Evolutionary conservation across 495 filamentous ascomycete genomes (phyloP).

Genomic region (Lasiosphaeris hirsuta): DNA sequence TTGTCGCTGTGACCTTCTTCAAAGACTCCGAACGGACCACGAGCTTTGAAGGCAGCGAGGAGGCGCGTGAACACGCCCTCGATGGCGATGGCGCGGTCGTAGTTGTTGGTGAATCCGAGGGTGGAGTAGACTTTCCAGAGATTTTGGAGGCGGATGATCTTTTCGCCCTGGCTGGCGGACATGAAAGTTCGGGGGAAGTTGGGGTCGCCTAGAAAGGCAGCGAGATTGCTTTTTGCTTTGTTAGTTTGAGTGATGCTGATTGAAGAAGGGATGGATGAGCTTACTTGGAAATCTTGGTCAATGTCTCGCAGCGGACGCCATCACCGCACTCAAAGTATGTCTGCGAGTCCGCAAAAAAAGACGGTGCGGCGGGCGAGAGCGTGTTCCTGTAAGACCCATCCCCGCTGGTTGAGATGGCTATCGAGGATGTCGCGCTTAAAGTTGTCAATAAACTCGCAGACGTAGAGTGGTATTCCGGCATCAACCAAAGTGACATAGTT

Average conservation of each 20-base stretch:
- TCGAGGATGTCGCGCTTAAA: constrained; percentile 28
- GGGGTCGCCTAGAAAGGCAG: no score
- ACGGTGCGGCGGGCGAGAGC: constrained; percentile 36
- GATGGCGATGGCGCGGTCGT: no score
- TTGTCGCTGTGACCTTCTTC: neutral
- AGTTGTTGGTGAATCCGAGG: no score
- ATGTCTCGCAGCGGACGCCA: neutral
- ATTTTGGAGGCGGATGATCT: no score
- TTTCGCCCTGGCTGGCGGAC: no score
- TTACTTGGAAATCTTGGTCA: no score
- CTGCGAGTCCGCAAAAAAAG: neutral
- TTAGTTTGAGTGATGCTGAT: no score
- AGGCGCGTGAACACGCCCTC: no score
- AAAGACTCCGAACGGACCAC: constrained; percentile 19
- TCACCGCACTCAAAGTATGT: neutral
- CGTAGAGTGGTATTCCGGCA: constrained; percentile 9
- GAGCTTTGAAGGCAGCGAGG: constrained; percentile 10
- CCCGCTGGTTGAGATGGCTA: constrained; percentile 28
- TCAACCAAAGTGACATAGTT: neutral
- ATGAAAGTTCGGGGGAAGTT: no score
- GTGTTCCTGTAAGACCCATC: constrained; percentile 40
- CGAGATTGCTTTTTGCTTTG: no score
- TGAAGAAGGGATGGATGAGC: no score
- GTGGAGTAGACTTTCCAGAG: no score
- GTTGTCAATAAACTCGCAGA: constrained; percentile 27